Base-by-base conservation (phyloP, 176 grass and related monocot species). In the Tuctoria greenei region DNA sequence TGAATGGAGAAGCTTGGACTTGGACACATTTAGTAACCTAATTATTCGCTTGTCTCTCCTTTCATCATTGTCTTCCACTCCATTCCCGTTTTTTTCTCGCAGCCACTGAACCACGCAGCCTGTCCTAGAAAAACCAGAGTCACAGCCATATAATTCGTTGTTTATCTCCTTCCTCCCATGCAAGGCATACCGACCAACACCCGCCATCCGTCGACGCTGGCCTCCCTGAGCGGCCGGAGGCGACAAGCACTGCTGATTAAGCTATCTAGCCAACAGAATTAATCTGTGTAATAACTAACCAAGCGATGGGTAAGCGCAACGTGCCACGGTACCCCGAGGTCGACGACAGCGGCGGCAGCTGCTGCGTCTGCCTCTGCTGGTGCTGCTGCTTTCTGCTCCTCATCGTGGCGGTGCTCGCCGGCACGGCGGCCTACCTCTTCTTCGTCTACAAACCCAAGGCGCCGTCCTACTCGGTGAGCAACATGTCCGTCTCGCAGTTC, bases 321-420 rank as follows among this genome's bases (percentile, higher is more conserved):
- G 83, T 37, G 42, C 93, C 93, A 16, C 82, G 87, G 6, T 93
- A 93, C 64, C 71, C 78, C 3, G 70, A 70, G 1, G 83, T 83
- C 62, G 62, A 77, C 8, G 51, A 74, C 34, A 65, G 54, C 7
- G 63, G 82, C 7, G 67, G 82, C 49, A 83, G 81, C 1, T 77
- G 74, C 64, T 93, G 88, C 60, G 46, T 71, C 4, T 88, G 85
- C 76, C 37, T 93, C 3, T 87, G 88, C 62, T 85, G 90, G 56
- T 97, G 45, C 83, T 91, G 83, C 67, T 91, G 82, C 84, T 81
- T 89, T 69, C 60, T 97, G 55, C 28, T 97, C 8, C n/a, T 97
- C 35, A 38, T 97, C 71, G 1, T 93, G 6, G 28, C 90, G 31
- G 46, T 55, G 37, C 1, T 87, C 0, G 71, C 36, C 6, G 87